These are phyloP conservation scores for Thraustotheca clavata DNA, from an alignment of 352 stramenopile genomes.

Conservation along the genomic window DNA sequence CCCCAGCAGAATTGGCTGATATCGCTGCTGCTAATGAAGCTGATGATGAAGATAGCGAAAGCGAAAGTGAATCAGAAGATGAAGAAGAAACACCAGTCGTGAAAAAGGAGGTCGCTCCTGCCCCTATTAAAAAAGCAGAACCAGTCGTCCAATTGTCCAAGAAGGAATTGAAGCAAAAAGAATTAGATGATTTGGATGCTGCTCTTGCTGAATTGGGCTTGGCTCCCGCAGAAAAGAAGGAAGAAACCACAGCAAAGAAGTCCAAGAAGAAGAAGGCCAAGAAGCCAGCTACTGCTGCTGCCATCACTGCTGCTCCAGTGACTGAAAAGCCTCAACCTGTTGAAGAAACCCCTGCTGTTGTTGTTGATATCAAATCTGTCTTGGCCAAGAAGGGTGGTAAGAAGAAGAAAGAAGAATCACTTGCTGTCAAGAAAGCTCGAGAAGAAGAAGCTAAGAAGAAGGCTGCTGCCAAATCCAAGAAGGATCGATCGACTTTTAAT, in stretches of 20 bases:
- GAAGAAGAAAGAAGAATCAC: constrained; percentile 22
- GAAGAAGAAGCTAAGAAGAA: constrained; percentile 23
- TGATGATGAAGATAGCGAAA: constrained; percentile 16
- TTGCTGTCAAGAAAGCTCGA: constrained; percentile 21
- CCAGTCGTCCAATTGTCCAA: constrained; percentile 11
- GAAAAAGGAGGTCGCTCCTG: not conserved
- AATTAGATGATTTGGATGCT: constrained; percentile 16
- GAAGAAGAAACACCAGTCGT: constrained; percentile 6
- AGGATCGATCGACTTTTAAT: constrained; percentile 21
- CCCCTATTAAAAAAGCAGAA: constrained; percentile 6
- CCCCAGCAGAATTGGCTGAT: not conserved
- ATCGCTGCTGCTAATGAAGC: constrained; percentile 1
- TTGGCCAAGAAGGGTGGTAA: constrained; percentile 17
- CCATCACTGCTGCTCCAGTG: not conserved
- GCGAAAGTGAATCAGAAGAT: constrained; percentile 19
- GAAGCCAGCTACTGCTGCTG: constrained; percentile 1
- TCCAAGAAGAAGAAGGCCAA: constrained; percentile 20
- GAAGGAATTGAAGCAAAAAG: constrained; percentile 22
- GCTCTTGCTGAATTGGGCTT: constrained; percentile 14
- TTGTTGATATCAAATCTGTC: constrained; percentile 21
- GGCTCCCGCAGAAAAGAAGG: not conserved
- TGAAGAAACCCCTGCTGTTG: constrained; percentile 4
- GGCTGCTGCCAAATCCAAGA: constrained; percentile 15
- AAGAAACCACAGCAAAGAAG: not conserved
- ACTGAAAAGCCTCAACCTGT: not conserved